phyloP scores from a whole-genome alignment of 2,329 filamentous ascomycete species.

The Penicillium italicum region DNA sequence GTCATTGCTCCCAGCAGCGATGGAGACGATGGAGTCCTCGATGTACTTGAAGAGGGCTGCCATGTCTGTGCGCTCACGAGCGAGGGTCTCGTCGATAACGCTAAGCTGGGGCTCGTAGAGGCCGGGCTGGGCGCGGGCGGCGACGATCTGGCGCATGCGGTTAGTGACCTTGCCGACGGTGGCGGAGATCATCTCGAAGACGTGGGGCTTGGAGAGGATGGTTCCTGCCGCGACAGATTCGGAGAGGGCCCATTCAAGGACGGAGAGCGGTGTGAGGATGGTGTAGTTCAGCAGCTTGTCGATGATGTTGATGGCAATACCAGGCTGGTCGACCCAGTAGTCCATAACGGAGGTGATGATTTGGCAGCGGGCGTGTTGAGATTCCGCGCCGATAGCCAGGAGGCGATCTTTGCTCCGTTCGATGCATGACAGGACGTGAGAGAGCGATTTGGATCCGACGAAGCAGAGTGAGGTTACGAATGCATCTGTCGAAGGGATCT shows the following conservation, averaged over 20 bases:
- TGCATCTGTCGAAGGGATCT: constrained; percentile 84
- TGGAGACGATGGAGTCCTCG: constrained; percentile 69
- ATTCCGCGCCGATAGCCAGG: constrained; percentile 70
- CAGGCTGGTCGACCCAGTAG: constrained; percentile 91
- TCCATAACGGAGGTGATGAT: constrained; percentile 86
- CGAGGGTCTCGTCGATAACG: constrained; percentile 63
- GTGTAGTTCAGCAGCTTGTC: constrained; percentile 98
- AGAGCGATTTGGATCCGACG: constrained; percentile 91
- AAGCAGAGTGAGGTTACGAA: constrained; percentile 92
- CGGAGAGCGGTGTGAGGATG: constrained; percentile 78
- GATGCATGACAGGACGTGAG: constrained; percentile 91
- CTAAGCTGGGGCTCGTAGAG: constrained; percentile 53
- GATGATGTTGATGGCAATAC: constrained; percentile 84
- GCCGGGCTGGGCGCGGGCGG: constrained; percentile 56
- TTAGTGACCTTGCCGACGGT: constrained; percentile 88
- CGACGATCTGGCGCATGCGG: constrained; percentile 75
- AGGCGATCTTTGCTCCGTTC: constrained; percentile 91
- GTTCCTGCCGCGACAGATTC: constrained; percentile 62
- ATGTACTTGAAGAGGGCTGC: constrained; percentile 75
- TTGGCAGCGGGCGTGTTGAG: constrained; percentile 73
- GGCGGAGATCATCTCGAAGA: constrained; percentile 85
- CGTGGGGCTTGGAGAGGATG: constrained; percentile 67
- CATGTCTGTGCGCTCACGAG: constrained; percentile 69
- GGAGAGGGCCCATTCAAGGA: constrained; percentile 84
- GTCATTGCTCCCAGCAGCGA: constrained; percentile 71